A percentile compares a stretch with the other conserved stretches of the same genome.
These are phyloP conservation scores for Plasmodium yoelii DNA, from an alignment of 169 alveolate genomes.

Conservation along the genomic window DNA sequence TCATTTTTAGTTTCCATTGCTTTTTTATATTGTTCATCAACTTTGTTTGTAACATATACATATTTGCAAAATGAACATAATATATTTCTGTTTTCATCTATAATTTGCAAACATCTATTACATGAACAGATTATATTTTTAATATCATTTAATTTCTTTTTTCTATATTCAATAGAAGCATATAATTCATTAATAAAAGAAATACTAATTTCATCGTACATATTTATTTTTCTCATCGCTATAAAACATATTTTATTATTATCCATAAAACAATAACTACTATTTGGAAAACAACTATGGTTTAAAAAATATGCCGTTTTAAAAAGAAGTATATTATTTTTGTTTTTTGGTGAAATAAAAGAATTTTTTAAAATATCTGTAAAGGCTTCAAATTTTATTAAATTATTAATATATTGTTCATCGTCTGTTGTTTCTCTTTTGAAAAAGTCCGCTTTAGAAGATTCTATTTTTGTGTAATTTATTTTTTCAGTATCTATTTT, in stretches of 20 bases:
- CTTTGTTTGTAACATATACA: slow-evolving; percentile 46
- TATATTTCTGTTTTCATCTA: slow-evolving; percentile 74
- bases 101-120: slow-evolving; percentile 68
- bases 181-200: slow-evolving; percentile 63
- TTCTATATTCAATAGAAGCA: slow-evolving; percentile 56
- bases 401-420: slow-evolving; percentile 24
- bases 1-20: not conserved
- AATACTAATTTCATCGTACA: slow-evolving; percentile 70
- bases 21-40: not conserved
- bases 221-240: slow-evolving; percentile 71
- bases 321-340: slow-evolving; percentile 52
- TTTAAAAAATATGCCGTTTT: slow-evolving; percentile 41
- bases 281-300: slow-evolving; percentile 74
- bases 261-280: slow-evolving; percentile 63
- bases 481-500: too few relatives aligned
- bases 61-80: slow-evolving; percentile 62
- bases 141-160: slow-evolving; percentile 32
- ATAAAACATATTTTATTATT: slow-evolving; percentile 46
- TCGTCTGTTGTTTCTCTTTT: slow-evolving; percentile 5
- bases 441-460: not conserved
- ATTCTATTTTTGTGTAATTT: too few relatives aligned
- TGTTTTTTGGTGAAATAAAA: slow-evolving; percentile 60
- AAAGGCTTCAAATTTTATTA: slow-evolving; percentile 61
- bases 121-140: slow-evolving; percentile 53
- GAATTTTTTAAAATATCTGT: slow-evolving; percentile 70